These are phyloP conservation scores for Stylosanthes scabra DNA, from an alignment of 331 rosid species.

Conservation along the genomic window DNA sequence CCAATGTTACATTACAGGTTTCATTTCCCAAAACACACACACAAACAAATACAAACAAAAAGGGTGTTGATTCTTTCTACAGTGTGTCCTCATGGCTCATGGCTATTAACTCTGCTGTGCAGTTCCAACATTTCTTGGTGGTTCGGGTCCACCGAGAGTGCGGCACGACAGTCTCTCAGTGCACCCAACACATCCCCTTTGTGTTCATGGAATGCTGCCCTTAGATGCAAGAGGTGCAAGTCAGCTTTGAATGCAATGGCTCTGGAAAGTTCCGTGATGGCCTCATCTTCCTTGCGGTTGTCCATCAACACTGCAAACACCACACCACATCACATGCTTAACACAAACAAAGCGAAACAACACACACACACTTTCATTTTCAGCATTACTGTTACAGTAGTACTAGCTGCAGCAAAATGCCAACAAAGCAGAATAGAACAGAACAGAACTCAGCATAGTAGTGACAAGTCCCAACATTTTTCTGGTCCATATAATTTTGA, in stretches of 20 bases:
- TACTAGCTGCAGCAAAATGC: too few species aligned
- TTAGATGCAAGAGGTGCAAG: slow-evolving; percentile 86
- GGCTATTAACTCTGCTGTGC: slow-evolving; percentile 85
- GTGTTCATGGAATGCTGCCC: slow-evolving; percentile 96
- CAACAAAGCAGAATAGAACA: too few species aligned
- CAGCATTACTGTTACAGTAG: too few species aligned
- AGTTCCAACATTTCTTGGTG: slow-evolving; percentile 97
- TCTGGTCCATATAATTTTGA: too few species aligned
- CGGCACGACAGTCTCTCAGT: slow-evolving; percentile 89
- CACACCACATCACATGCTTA: slow-evolving; percentile 5
- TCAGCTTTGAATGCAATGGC: slow-evolving; percentile 94
- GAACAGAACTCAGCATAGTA: background rate
- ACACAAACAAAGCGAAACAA: background rate
- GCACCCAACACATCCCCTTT: slow-evolving; percentile 79
- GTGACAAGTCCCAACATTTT: too few species aligned
- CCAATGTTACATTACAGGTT: background rate
- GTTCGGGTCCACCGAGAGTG: slow-evolving; percentile 89
- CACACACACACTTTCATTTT: background rate
- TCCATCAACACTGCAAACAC: slow-evolving; percentile 82
- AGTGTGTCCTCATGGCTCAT: slow-evolving; percentile 54
- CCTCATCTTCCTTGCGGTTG: slow-evolving; percentile 76
- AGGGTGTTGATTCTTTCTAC: slow-evolving; percentile 30
- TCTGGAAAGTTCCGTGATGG: slow-evolving; percentile 86
- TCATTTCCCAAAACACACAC: background rate
- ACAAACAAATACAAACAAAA: background rate